These are phyloP conservation scores for Cercis canadensis DNA, from an alignment of 306 rosid species.

Conservation along the genomic window DNA sequence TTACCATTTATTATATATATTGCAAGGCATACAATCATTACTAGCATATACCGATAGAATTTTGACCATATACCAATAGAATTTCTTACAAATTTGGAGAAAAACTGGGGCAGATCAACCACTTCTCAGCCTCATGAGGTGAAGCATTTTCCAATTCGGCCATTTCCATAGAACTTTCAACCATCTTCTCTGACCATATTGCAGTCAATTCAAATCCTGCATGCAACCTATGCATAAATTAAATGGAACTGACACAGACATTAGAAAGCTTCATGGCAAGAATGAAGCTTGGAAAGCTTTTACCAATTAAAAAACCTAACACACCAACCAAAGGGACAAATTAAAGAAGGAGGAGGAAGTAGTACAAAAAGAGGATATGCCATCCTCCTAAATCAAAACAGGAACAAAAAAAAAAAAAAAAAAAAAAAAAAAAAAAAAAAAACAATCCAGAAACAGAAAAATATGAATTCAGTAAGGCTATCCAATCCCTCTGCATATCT, in stretches of 20 bases:
- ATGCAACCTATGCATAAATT: constrained; percentile 45
- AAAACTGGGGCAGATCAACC: constrained; percentile 71
- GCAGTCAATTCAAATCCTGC: constrained; percentile 89
- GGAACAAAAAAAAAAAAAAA: no score
- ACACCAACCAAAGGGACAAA: background rate
- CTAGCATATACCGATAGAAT: constrained; percentile 31
- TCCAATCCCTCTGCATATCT: no score
- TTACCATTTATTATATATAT: constrained; percentile 17
- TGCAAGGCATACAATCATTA: constrained; percentile 25
- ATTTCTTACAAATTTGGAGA: constrained; percentile 61
- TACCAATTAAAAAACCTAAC: constrained; percentile 17
- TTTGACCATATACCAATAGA: constrained; percentile 16
- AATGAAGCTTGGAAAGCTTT: constrained; percentile 39
- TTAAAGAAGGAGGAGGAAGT: background rate
- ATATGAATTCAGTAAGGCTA: no score
- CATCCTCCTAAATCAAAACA: no score
- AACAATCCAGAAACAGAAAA: no score
- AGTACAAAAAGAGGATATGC: no score
- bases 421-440: no score
- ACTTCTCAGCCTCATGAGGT: constrained; percentile 91
- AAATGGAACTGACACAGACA: constrained; percentile 40
- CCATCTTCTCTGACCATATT: constrained; percentile 82
- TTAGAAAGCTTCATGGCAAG: constrained; percentile 29
- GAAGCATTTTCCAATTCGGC: constrained; percentile 95
- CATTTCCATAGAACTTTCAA: constrained; percentile 90